phyloP scores from a whole-genome alignment of 2,329 filamentous ascomycete genomes.

The Cordyceps tenuipes region DNA sequence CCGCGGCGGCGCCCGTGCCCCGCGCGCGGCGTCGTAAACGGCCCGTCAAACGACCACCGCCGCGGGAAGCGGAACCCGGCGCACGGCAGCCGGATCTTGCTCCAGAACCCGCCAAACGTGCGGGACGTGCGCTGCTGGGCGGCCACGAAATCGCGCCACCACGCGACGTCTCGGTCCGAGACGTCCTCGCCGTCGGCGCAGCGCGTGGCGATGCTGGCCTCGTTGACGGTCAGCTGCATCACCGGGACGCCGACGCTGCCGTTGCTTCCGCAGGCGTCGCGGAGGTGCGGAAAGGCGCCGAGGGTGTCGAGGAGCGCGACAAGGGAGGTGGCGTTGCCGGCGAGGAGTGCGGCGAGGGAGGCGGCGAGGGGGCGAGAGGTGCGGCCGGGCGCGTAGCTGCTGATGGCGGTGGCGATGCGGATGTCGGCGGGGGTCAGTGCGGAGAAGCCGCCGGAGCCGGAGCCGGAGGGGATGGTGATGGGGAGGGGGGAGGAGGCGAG shows the following conservation, averaged over 20 bases:
- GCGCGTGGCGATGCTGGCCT: slow-evolving; percentile 12
- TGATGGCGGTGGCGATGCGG: slow-evolving; percentile 15
- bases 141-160: slow-evolving; percentile 12
- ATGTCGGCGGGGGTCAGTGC: slow-evolving; percentile 22
- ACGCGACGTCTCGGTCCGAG: not conserved
- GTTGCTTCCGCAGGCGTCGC: slow-evolving; percentile 13
- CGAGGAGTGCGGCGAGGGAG: slow-evolving; percentile 17
- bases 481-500: slow-evolving; percentile 19
- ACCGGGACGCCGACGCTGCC: not conserved
- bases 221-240: slow-evolving; percentile 15
- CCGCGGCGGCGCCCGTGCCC: slow-evolving; percentile 9
- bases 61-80: slow-evolving; percentile 24
- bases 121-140: slow-evolving; percentile 12
- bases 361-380: slow-evolving; percentile 16
- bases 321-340: slow-evolving; percentile 22
- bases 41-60: slow-evolving; percentile 22
- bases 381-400: slow-evolving; percentile 19
- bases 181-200: slow-evolving; percentile 14
- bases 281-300: slow-evolving; percentile 10
- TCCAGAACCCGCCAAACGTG: slow-evolving; percentile 17
- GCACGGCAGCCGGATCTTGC: slow-evolving; percentile 24
- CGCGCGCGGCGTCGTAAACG: slow-evolving; percentile 14
- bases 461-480: slow-evolving; percentile 14
- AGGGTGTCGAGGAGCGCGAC: slow-evolving; percentile 16
- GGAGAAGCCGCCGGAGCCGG: slow-evolving; percentile 9